Percentiles rank a stretch among this genome's conserved stretches.
Evolutionary conservation across 1,139 yeast genomes (phyloP).

Genomic region (Pichia sp.): DNA sequence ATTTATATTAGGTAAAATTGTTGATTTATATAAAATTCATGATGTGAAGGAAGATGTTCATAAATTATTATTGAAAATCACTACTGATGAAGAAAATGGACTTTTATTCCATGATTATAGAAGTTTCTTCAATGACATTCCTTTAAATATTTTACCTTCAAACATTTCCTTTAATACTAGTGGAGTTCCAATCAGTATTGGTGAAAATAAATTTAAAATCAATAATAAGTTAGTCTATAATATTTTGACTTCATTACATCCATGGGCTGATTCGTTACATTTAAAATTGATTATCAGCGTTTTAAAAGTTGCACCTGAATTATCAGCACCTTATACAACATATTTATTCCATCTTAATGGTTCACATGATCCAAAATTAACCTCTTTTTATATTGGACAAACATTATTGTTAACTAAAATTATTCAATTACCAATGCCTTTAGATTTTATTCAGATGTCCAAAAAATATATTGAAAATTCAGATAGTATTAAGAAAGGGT

Average conservation of each 20-base stretch:
- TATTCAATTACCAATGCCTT: constrained; percentile 49
- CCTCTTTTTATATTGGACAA: constrained; percentile 81
- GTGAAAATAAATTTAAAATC: constrained; percentile 45
- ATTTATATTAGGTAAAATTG: constrained; percentile 56
- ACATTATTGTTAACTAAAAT: constrained; percentile 56
- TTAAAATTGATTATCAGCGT: constrained; percentile 49
- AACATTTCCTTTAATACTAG: constrained; percentile 2
- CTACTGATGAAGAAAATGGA: constrained; percentile 52
- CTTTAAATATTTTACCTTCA: no score
- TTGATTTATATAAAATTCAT: constrained; percentile 42
- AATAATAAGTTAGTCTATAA: constrained; percentile 64
- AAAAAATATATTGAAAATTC: constrained; percentile 11
- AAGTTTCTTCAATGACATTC: constrained; percentile 37
- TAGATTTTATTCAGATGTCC: constrained; percentile 19
- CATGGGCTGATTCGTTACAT: constrained; percentile 72
- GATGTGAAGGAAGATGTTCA: constrained; percentile 32
- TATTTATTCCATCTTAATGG: constrained; percentile 42
- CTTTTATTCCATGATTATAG: constrained; percentile 57
- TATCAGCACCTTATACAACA: constrained; percentile 66
- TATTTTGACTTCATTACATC: constrained; percentile 60
- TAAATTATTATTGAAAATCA: constrained; percentile 44
- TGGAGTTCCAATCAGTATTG: constrained; percentile 32
- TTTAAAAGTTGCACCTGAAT: constrained; percentile 54
- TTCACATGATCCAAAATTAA: constrained; percentile 29
- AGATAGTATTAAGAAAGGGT: constrained; percentile 8